Evolutionary conservation across 1,139 yeast species (phyloP), one percentile per base, ranked within the genome.

Genomic region (Diutina pseudorugosa): DNA sequence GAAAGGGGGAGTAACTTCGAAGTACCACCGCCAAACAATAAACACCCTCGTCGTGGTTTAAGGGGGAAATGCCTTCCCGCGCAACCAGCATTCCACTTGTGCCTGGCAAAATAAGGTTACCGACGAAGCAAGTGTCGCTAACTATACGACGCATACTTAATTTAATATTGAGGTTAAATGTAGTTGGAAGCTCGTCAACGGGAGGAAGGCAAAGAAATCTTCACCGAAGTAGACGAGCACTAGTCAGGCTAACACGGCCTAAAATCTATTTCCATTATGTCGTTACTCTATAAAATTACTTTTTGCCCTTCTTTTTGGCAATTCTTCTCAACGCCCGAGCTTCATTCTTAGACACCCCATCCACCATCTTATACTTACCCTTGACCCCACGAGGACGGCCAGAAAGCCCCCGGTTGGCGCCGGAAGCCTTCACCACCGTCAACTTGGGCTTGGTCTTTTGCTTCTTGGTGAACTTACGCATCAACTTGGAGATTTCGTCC

Each of bases 291-390:
- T 43, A 19, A 45, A 25, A 12, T 16, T 45, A 45, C 21, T 45
- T 45, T 36, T 45, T 45, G 36, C 49, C 47, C 47, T 44, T 45
- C 73, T 86, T 89, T 77, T 91, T 93, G 27, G 90, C 86, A 59
- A 91, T 86, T 65, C 98, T 83, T 67, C 80, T 85, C 65, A 91
- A 75, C 33, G 98, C 97, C 60, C 98, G 77, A 73, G 85, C 91
- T 70, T 93, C 99, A 68, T 93, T 93, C 87, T 94, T 93, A 85
- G 90, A 75, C 20, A 85, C 87, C 75, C 98, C 98, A 70, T 93
- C 99, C 61, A 93, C 98, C 98, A 94, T 93, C 84, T 89, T 93
- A 75, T 93, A 93, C 66, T 89, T 90, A 72, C 98, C 99, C 70
- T 85, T 89, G 60, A 93, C 82, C 65, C 98, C 99, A 71, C 82